Evolutionary conservation across 805 yeast genomes (phyloP).

Genomic region (Candida lessepsii): DNA sequence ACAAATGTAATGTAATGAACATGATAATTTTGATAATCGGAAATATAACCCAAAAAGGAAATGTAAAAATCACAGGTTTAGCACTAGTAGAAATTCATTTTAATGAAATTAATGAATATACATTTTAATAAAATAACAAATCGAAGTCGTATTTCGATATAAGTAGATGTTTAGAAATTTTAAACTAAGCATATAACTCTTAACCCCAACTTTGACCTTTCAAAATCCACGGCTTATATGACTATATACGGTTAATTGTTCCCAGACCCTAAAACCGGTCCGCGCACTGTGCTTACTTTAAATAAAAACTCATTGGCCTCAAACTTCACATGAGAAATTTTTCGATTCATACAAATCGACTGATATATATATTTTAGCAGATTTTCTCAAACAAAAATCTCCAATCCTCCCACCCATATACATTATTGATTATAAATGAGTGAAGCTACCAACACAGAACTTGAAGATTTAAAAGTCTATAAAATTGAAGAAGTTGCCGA

Average conservation of each 20-base stretch:
- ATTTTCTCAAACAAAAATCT: not conserved
- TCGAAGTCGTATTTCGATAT: too few relatives aligned
- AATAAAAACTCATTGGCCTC: slow-evolving; percentile 6
- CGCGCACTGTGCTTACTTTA: slow-evolving; percentile 3
- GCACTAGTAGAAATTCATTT: too few relatives aligned
- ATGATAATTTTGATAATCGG: too few relatives aligned
- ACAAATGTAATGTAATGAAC: too few relatives aligned
- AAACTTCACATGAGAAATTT: slow-evolving; percentile 7
- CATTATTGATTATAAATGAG: slow-evolving; percentile 2
- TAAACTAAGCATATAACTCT: too few relatives aligned
- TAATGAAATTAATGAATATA: not conserved
- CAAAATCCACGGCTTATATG: not conserved
- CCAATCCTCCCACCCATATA: not conserved
- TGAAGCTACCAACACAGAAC: slow-evolving; percentile 7
- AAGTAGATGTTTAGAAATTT: too few relatives aligned
- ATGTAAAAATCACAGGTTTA: too few relatives aligned
- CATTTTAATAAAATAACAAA: not conserved
- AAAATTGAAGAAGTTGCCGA: slow-evolving; percentile 52
- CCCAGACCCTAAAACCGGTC: not conserved
- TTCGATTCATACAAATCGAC: not conserved
- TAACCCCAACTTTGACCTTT: not conserved
- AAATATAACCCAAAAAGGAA: too few relatives aligned
- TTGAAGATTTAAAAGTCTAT: slow-evolving; percentile 37
- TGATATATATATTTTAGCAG: not conserved
- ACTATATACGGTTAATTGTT: not conserved